Evolutionary conservation across 2,329 filamentous ascomycete genomes (phyloP).

Genomic region (Plectosphaerella sp.): DNA sequence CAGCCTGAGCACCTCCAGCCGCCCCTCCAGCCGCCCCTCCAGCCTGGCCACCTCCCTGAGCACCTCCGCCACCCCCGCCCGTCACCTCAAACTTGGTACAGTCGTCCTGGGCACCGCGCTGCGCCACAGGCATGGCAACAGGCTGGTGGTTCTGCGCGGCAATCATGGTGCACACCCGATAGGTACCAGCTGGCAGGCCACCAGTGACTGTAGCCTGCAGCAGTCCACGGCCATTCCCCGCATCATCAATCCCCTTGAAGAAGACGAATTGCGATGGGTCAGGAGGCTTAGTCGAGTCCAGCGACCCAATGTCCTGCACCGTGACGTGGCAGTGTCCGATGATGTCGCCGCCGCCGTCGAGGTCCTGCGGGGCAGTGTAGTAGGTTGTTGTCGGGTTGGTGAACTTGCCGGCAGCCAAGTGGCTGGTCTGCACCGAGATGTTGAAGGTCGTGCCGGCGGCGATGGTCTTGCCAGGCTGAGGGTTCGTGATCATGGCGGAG

Average conservation of each 20-base stretch:
- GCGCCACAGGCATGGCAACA: conserved; percentile 52
- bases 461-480: conserved; percentile 34
- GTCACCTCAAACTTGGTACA: conserved; percentile 43
- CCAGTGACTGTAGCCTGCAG: conserved; percentile 37
- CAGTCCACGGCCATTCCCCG: conserved; percentile 39
- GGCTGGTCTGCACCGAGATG: conserved; percentile 40
- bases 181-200: conserved; percentile 42
- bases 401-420: conserved; percentile 48
- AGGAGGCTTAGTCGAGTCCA: conserved; percentile 31
- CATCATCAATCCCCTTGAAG: conserved; percentile 55
- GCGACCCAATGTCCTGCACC: conserved; percentile 39
- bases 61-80: background rate
- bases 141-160: conserved; percentile 49
- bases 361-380: conserved; percentile 49
- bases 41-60: background rate
- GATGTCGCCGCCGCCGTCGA: conserved; percentile 32
- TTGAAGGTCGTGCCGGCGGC: conserved; percentile 35
- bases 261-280: conserved; percentile 40
- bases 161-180: conserved; percentile 48
- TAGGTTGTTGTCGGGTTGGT: conserved; percentile 50
- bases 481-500: conserved; percentile 46
- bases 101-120: conserved; percentile 50
- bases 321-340: conserved; percentile 47
- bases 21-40: background rate
- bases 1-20: background rate